phyloP scores from a whole-genome alignment of 2,329 filamentous ascomycete species.

The Aureobasidium pullulans region DNA sequence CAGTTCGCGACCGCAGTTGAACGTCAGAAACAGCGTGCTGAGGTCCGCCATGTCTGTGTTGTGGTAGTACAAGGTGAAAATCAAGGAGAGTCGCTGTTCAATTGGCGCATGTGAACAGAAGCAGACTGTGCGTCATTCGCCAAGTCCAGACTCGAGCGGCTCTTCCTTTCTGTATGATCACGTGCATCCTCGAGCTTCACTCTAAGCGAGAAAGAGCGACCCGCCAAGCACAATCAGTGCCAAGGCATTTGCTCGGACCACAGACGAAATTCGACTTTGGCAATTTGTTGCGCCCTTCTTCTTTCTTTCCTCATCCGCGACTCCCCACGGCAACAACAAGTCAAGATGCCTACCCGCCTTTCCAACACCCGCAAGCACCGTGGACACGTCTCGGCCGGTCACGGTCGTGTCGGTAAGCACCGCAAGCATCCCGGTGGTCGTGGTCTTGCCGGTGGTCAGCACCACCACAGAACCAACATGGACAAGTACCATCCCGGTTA shows the following conservation, averaged over 20 bases:
- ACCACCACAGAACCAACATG: slow-evolving; percentile 93
- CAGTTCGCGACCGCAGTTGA: slow-evolving; percentile 73
- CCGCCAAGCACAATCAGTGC: not conserved
- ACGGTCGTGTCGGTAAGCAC: slow-evolving; percentile 99
- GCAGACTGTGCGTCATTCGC: not conserved
- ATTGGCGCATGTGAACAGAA: slow-evolving; percentile 3
- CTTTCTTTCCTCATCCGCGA: slow-evolving; percentile 1
- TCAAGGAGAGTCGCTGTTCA: not conserved
- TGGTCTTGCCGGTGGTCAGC: slow-evolving; percentile 95
- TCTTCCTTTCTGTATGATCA: not conserved
- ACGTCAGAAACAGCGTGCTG: slow-evolving; percentile 73
- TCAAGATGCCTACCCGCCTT: slow-evolving; percentile 66
- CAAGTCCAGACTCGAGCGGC: not conserved
- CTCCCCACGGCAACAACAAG: slow-evolving; percentile 17
- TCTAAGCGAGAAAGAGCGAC: not conserved
- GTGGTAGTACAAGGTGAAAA: not conserved
- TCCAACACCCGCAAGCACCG: slow-evolving; percentile 77
- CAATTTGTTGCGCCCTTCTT: not conserved
- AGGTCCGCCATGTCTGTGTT: slow-evolving; percentile 36
- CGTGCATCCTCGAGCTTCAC: not conserved
- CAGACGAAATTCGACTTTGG: slow-evolving; percentile 8
- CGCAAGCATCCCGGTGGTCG: slow-evolving; percentile 76
- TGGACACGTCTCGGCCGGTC: slow-evolving; percentile 96
- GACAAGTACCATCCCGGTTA: slow-evolving; percentile 97
- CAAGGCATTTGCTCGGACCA: slow-evolving; percentile 1